Base-by-base conservation (phyloP, 2,329 filamentous ascomycete species). In the Diaporthe australafricana region DNA sequence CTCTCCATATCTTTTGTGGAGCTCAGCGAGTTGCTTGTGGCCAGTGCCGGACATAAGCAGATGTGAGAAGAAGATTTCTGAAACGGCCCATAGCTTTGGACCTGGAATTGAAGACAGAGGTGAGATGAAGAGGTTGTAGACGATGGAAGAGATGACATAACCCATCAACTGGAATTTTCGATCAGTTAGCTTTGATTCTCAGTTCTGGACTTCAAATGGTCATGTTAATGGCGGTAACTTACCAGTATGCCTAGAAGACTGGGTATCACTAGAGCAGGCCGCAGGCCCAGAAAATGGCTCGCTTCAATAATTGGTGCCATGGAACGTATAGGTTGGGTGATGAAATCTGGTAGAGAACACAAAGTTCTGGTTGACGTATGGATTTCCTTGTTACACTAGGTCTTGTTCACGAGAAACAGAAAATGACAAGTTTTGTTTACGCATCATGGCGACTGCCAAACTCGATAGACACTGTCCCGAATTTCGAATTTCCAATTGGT, bases 71-170 rank as follows among this genome's bases (percentile, higher is more conserved):
- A 48, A 48, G 8, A 72, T 42, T 6, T 48, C n/a, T 1, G 66
- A 40, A 9, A 70, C 25, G 3, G 48, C 70, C 55, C 48, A 70
- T 50, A 69, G 50, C 40, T 48, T 72, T 4, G 70, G 70, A 17
- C 70, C 70, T 3, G 70, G 66, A 40, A 63, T 12, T 11, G 32
- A 35, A 14, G 66, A 50, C 27, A 72, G 47, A 5, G 70, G 70
- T 3, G 53, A 55, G 7, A 72, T 22, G 38, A 70, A 72, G 56
- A 72, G 66, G 30, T 70, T 72, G 32, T 72, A 63, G 17, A 72
- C 35, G 12, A 70, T 11, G 40, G 48, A 66, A 7, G 52, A 66
- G 30, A 32, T 22, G 3, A 35, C 30, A 17, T 56, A 70, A n/a
- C 48, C 50, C 25, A 25, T 40, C 1, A 66, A 12, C 68, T 70